These are phyloP conservation scores for Komagataella pseudopastoris DNA, from an alignment of 805 yeast species.

Conservation along the genomic window DNA sequence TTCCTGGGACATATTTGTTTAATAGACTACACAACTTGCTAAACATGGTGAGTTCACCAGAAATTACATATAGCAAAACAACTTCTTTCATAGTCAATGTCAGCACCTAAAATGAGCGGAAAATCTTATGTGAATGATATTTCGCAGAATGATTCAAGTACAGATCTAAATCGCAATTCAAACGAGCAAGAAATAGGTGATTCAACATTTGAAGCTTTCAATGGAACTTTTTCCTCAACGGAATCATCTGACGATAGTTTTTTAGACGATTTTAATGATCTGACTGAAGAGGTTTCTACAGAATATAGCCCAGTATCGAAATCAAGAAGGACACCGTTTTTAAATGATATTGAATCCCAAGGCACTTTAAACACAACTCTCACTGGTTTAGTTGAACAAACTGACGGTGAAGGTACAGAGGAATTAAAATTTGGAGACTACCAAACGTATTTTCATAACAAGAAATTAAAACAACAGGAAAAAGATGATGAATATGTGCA, in stretches of 20 bases:
- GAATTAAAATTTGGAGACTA: conserved; percentile 51
- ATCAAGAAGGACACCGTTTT: conserved; percentile 4
- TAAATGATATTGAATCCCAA: background rate
- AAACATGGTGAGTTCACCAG: background rate
- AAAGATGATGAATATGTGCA: conserved; percentile 34
- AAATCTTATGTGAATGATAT: background rate
- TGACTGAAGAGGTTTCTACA: background rate
- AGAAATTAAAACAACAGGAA: conserved; percentile 46
- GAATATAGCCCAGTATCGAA: background rate
- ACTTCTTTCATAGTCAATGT: background rate
- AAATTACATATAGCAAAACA: background rate
- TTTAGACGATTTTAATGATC: background rate
- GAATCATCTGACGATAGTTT: background rate
- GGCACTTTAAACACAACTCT: background rate
- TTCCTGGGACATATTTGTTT: too few relatives aligned
- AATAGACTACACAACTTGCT: too few relatives aligned
- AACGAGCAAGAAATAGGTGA: background rate
- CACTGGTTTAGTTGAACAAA: background rate
- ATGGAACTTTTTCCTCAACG: background rate
- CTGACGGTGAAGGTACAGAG: conserved; percentile 19
- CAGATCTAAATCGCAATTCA: background rate
- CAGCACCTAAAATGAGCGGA: background rate
- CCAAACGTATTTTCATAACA: conserved; percentile 48
- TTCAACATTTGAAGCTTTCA: background rate
- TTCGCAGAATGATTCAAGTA: background rate